Evolutionary conservation across 2,329 filamentous ascomycete genomes (phyloP).

Genomic region (Lachnellula hyalina): DNA sequence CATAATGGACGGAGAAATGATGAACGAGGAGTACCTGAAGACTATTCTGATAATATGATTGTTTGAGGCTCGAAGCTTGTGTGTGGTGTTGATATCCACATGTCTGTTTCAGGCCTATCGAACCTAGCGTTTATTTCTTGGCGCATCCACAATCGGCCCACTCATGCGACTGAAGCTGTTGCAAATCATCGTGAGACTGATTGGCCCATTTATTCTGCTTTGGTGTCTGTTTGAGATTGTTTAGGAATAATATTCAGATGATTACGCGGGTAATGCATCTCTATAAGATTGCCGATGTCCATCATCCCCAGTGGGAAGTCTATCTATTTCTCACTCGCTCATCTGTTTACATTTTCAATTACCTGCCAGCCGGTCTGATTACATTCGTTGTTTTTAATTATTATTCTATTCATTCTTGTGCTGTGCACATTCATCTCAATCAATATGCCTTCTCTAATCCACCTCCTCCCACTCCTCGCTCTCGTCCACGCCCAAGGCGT

Average conservation of each 20-base stretch:
- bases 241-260: background rate
- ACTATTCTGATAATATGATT: too few species aligned
- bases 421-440: conserved; percentile 4
- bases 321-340: conserved; percentile 1
- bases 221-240: conserved; percentile 2
- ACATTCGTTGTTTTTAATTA: conserved; percentile 5
- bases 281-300: conserved; percentile 3
- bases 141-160: background rate
- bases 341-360: conserved; percentile 1
- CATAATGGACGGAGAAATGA: background rate
- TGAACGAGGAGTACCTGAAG: background rate
- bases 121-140: background rate
- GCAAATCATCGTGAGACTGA: conserved; percentile 1
- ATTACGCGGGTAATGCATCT: background rate
- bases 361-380: conserved; percentile 8
- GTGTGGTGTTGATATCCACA: too few species aligned
- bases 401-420: conserved; percentile 3
- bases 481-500: conserved; percentile 12
- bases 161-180: conserved; percentile 8
- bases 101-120: too few species aligned
- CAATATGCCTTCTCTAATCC: conserved; percentile 15
- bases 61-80: too few species aligned
- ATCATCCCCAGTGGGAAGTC: background rate
- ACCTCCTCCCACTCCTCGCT: conserved; percentile 4
- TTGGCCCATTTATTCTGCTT: background rate